Evolutionary conservation across 306 rosid genomes (phyloP).

Genomic region (Gillenia trifoliata): DNA sequence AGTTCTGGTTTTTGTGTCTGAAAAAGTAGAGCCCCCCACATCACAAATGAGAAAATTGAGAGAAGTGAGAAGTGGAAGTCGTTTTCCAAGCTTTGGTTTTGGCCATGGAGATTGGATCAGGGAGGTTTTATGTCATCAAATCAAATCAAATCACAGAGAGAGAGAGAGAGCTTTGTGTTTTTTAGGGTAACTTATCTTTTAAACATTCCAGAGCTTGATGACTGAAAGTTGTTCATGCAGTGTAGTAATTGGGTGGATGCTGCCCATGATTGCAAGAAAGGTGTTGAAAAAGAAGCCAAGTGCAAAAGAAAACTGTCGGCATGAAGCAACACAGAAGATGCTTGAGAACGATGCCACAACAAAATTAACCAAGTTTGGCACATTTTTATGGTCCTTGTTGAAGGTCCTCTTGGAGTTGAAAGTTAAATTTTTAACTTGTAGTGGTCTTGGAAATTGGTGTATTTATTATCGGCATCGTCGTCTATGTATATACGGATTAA

Average conservation of each 20-base stretch:
- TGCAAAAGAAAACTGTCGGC: constrained; percentile 38
- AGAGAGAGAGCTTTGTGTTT: constrained; percentile 1
- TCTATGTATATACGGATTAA: too few species aligned
- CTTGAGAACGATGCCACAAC: constrained; percentile 4
- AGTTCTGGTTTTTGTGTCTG: constrained; percentile 12
- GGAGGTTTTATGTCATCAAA: constrained; percentile 24
- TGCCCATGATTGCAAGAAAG: constrained; percentile 40
- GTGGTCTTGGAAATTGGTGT: background rate
- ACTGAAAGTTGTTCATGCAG: constrained; percentile 25
- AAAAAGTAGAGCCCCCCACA: constrained; percentile 33
- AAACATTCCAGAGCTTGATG: constrained; percentile 40
- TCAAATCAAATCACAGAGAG: constrained; percentile 22
- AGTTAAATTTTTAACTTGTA: background rate
- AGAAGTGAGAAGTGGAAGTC: constrained; percentile 45
- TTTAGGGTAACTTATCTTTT: constrained; percentile 45
- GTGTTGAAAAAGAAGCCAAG: constrained; percentile 29
- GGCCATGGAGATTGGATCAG: constrained; percentile 6
- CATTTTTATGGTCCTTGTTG: background rate
- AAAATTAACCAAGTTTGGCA: background rate
- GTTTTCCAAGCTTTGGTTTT: constrained; percentile 36
- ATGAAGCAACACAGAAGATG: constrained; percentile 43
- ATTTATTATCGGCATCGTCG: background rate
- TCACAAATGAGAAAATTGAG: constrained; percentile 10
- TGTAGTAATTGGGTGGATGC: constrained; percentile 4
- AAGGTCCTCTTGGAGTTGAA: background rate